Evolutionary conservation across 495 filamentous ascomycete species (phyloP), one percentile per base, ranked within the genome.

Genomic region (Tuber aestivum): DNA sequence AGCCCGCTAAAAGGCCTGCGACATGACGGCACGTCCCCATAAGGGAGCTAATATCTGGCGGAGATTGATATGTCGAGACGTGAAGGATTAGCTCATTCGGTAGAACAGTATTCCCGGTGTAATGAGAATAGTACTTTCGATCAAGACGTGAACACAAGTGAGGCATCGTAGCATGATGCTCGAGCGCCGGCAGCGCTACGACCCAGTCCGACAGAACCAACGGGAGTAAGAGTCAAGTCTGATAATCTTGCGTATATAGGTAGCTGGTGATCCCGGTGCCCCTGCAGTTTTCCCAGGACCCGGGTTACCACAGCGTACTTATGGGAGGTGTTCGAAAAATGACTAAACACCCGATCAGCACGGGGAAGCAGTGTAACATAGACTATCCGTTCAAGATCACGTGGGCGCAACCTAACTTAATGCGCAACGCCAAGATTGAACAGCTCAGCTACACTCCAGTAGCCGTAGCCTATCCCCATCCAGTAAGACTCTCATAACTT

Each of bases 11-110:
- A 61, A 12, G n/a, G n/a, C 50, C 50, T 3, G 50, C 50, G 32
- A 61, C 10, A 16, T 61, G 50, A 32, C 50, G n/a, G 50, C 50
- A 61, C 50, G 50, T 61, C 50, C 50, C 32, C 50, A 61, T 23
- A 32, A 61, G 50, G 27, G 50, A 61, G n/a, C 12, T 16, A 61
- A 32, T 61, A 32, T 61, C 50, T 32, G 50, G 50, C 50, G n/a
- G 50, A 61, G 50, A 61, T 16, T 32, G 50, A 61, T 61, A 61
- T 61, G 50, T 61, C 50, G 50, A 61, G 50, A 61, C 32, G 50
- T 61, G n/a, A 61, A 65, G 27, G 56, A 65, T 65, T 7, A 35
- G 14, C 56, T 35, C 27, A 18, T 65, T 65, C 56, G 56, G 56
- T 65, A 65, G 56, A 35, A 35, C 56, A 65, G 56, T 35, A 65